Base-by-base conservation (phyloP, 768 basidiomycete genomes). In the Boletus eberwhitei region DNA sequence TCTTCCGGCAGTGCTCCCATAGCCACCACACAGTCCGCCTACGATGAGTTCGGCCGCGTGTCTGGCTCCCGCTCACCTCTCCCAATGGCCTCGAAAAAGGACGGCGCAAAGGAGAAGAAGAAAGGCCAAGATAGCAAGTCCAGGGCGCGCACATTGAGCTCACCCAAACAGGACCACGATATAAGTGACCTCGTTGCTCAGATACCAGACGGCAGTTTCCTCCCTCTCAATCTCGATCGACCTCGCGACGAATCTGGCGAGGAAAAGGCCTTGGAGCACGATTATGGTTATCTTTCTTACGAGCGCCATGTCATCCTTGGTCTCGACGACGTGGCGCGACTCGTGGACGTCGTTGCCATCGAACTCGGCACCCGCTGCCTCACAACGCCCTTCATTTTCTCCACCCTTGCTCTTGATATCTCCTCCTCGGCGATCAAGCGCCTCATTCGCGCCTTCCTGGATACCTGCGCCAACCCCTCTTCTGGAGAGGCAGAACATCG, bases 301-400 rank as follows among this genome's bases (percentile, higher is more conserved):
- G 79, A 85, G 52, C 77, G 85, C 32, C 85, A 91, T 64, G 84
- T 91, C 56, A 77, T 90, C 16, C 79, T 93, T 0, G 86, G 87
- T n/a, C 78, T 90, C 16, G 83, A 87, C 49, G 81, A 90, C 64
- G 81, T 88, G 38, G 79, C 81, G 7, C 79, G 82, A 40, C 82
- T 93, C 44, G 86, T 91, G n/a, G 78, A 81, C 40, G 82, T 84
- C 54, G 73, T 91, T 52, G 79, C 83, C 44, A 77, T 82, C 50
- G 88, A 90, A 72, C 82, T 93, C 52, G 79, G 79, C 58, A 77
- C 81, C 51, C 79, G 89, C 62, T 89, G 86, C 63, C 79, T 97
- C 56, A 86, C 87, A 21, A 93, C 91, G 4, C 94, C 95, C 21
- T 87, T 97, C 73, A 85, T 98, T 58, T 96, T 98, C 75, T 91